Conservation (phyloP, 306 rosid genomes). For the Malus domestica region DNA sequence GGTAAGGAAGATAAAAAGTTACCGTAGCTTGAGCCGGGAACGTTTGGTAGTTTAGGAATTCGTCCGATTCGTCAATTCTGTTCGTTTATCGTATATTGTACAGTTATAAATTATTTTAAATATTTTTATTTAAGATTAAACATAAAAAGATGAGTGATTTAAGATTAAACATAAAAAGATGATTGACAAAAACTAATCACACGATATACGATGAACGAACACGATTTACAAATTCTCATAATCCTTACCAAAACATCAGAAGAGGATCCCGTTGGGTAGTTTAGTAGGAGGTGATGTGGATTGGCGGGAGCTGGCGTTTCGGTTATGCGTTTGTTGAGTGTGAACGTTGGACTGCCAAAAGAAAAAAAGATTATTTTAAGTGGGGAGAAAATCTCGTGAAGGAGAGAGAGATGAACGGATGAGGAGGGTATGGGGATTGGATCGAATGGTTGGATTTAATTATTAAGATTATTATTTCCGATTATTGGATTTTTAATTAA, state of each 20-base stretch:
- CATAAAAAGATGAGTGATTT: no score
- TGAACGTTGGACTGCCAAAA: not conserved
- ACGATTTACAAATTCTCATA: accelerated
- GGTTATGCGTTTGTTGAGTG: not conserved
- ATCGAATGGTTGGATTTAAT: not conserved
- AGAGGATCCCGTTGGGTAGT: no score
- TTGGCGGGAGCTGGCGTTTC: not conserved
- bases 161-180: no score
- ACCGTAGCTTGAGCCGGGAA: not conserved
- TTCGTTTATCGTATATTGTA: accelerated
- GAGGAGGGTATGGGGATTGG: not conserved
- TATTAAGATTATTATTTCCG: not conserved
- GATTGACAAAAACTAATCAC: accelerated
- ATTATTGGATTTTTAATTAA: not conserved
- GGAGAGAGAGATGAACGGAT: not conserved
- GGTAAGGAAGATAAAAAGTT: not conserved
- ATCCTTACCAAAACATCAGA: accelerated
- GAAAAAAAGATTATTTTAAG: not conserved
- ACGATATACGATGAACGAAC: no score
- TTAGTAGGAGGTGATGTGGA: not conserved
- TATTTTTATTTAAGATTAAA: no score
- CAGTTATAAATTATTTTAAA: no score
- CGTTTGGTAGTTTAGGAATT: not conserved
- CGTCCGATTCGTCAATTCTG: accelerated
- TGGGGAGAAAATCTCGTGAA: not conserved